Conservation (phyloP, 805 yeast genomes). For the Clavispora santaluciae region DNA sequence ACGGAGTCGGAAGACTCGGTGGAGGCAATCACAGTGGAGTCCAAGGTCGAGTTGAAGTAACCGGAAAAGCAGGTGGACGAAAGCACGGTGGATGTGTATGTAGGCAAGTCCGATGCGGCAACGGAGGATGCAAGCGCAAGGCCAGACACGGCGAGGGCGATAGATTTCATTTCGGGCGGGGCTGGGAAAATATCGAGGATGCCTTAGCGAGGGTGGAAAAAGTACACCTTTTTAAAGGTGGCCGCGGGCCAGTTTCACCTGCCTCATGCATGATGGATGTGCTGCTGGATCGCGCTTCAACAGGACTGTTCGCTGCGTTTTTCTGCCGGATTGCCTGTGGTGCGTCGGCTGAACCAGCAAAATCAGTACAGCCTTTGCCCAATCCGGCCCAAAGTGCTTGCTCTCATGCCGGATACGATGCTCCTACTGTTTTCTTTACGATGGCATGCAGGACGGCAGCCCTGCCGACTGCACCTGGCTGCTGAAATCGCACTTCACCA, state of each 20-base stretch:
- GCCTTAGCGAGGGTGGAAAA: background rate
- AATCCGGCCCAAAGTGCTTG: background rate
- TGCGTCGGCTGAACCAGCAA: background rate
- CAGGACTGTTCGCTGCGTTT: background rate
- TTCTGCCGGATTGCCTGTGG: background rate
- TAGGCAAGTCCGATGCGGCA: constrained; percentile 8
- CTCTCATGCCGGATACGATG: background rate
- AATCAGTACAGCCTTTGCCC: background rate
- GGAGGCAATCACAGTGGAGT: background rate
- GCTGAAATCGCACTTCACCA: too few relatives aligned
- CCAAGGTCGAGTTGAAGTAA: background rate
- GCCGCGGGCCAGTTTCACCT: background rate
- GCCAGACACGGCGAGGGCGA: constrained; percentile 6
- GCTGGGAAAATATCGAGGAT: background rate
- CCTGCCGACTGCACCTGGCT: background rate
- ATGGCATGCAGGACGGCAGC: background rate
- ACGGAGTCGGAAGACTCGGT: constrained; percentile 3
- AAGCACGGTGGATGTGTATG: constrained; percentile 13
- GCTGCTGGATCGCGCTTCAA: background rate
- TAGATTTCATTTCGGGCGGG: constrained; percentile 7
- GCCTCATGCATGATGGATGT: background rate
- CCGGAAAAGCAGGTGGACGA: constrained; percentile 9
- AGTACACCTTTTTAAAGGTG: background rate
- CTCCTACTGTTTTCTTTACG: background rate
- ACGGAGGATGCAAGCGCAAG: constrained; percentile 3